Conservation (phyloP, 106 monocot species). For the Posidonia australis region DNA sequence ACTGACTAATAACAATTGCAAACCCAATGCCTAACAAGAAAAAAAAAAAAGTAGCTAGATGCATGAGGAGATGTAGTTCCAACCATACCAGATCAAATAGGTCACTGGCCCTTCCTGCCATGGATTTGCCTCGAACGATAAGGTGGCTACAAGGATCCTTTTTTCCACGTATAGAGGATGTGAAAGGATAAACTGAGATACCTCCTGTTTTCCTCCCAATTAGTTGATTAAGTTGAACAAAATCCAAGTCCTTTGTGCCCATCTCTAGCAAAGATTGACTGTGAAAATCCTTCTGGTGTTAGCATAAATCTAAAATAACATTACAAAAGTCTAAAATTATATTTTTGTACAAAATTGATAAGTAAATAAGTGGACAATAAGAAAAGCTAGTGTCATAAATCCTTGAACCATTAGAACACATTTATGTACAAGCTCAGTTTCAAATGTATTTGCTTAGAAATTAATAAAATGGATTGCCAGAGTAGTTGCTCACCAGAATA, state of each 20-base stretch:
- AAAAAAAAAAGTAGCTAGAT: neutral
- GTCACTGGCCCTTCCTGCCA: conserved; percentile 70
- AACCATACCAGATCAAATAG: conserved; percentile 76
- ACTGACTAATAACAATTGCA: neutral
- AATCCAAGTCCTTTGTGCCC: conserved; percentile 97
- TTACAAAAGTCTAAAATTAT: neutral
- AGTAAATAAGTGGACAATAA: neutral
- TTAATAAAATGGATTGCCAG: neutral
- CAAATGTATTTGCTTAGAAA: neutral
- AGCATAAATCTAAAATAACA: neutral
- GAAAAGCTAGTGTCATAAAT: neutral
- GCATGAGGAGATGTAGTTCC: neutral
- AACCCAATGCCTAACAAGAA: neutral
- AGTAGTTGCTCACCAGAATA: conserved; percentile 75
- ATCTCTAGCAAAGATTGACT: conserved; percentile 99
- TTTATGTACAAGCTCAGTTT: neutral
- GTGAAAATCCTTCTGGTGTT: conserved; percentile 15
- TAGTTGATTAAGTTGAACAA: conserved; percentile 92
- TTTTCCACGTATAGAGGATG: conserved; percentile 78
- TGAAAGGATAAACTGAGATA: conserved; percentile 94
- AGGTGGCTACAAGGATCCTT: conserved; percentile 65
- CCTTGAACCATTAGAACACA: neutral
- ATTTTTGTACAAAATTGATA: neutral
- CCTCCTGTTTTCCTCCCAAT: conserved; percentile 98
- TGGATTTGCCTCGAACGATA: conserved; percentile 89